Conservation (phyloP, 176 grass and related monocot species). For the Triticum aestivum region DNA sequence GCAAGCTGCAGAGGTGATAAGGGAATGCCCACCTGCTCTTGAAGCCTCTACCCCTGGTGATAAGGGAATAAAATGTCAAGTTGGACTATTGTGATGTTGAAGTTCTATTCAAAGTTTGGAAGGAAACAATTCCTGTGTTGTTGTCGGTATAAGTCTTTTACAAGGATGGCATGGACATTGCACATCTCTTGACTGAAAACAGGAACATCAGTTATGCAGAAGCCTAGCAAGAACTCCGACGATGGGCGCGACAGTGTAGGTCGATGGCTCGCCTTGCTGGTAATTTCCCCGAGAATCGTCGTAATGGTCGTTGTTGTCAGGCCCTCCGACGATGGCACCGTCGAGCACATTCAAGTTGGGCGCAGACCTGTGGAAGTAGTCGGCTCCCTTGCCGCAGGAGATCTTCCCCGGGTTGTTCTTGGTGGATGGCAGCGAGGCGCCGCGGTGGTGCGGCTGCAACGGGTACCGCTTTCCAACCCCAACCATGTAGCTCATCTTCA, state of each 20-base stretch:
- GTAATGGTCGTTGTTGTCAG: slow-evolving; percentile 48
- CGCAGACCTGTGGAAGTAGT: slow-evolving; percentile 11
- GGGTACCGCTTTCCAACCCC: slow-evolving; percentile 51
- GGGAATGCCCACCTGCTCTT: slow-evolving; percentile 59
- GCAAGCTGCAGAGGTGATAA: slow-evolving; percentile 53
- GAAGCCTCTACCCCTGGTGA: neutral
- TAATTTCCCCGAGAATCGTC: slow-evolving; percentile 40
- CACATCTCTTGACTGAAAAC: neutral
- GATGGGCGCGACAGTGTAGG: slow-evolving; percentile 48
- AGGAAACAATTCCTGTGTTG: no score
- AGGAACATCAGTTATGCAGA: neutral
- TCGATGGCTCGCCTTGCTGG: slow-evolving; percentile 52
- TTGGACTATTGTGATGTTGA: neutral
- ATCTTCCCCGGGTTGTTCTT: slow-evolving; percentile 2
- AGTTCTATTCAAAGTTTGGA: no score
- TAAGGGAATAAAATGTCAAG: slow-evolving; percentile 16
- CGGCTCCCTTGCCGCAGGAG: slow-evolving; percentile 50
- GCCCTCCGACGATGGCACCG: slow-evolving; percentile 71
- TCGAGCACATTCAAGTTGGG: slow-evolving; percentile 63
- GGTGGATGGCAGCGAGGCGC: slow-evolving; percentile 64
- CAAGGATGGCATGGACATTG: neutral
- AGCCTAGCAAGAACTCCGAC: slow-evolving; percentile 69
- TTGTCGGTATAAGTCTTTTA: neutral
- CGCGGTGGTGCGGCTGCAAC: slow-evolving; percentile 63
- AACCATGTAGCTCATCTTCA: slow-evolving; percentile 83